phyloP scores from a whole-genome alignment of 805 yeast genomes.

The Candida germanica region DNA sequence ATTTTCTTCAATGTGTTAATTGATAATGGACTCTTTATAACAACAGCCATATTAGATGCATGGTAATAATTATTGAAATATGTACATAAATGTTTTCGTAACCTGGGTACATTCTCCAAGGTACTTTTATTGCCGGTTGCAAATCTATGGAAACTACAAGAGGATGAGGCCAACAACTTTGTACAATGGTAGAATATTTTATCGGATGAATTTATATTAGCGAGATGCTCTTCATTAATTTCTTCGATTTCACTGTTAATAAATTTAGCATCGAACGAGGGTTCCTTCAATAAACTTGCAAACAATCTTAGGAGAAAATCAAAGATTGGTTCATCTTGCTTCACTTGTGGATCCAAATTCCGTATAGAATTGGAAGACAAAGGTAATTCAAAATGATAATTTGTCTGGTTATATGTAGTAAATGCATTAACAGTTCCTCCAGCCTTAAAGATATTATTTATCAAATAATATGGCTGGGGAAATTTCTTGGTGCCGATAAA shows the following conservation, averaged over 20 bases:
- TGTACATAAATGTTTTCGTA: constrained; percentile 32
- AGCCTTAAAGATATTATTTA: constrained; percentile 37
- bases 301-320: constrained; percentile 48
- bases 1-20: constrained; percentile 53
- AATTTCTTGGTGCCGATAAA: constrained; percentile 51
- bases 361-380: constrained; percentile 37
- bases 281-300: constrained; percentile 48
- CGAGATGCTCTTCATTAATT: constrained; percentile 63
- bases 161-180: constrained; percentile 44
- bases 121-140: constrained; percentile 64
- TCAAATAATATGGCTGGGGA: constrained; percentile 47
- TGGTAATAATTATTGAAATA: constrained; percentile 43
- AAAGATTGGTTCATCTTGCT: constrained; percentile 35
- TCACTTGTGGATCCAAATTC: constrained; percentile 14
- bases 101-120: constrained; percentile 31
- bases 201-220: constrained; percentile 42
- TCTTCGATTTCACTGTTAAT: constrained; percentile 55
- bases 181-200: constrained; percentile 60
- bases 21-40: constrained; percentile 65
- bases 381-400: constrained; percentile 63
- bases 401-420: constrained; percentile 66
- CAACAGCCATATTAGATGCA: constrained; percentile 53
- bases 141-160: constrained; percentile 58
- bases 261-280: constrained; percentile 43
- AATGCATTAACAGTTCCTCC: constrained; percentile 67